Evolutionary conservation across 2,329 filamentous ascomycete species (phyloP), one percentile per base, ranked within the genome.

Genomic region (Cadophora malorum): DNA sequence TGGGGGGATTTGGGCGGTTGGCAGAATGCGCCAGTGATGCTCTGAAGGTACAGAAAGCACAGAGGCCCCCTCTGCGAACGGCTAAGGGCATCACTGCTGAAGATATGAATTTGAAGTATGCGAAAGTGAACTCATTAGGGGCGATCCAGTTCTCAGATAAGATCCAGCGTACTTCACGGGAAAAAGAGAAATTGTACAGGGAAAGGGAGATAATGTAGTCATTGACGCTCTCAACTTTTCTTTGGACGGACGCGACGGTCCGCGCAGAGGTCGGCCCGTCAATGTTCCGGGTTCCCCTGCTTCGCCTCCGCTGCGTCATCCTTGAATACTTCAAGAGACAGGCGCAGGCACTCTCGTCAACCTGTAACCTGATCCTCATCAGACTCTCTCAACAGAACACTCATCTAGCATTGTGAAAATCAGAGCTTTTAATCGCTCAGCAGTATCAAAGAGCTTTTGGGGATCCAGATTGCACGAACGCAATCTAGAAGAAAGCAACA

Each of bases 31-130:
- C 49, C 14, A 62, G 31, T 14, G 33, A 41, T 71, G 76, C 71
- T 71, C 76, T 78, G 68, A 81, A 79, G 35, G 77, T 72, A 75
- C 80, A 81, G 70, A 81, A 76, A 47, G 82, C 76, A 78, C 81
- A 83, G 74, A 74, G 74, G 59, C 75, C 78, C 72, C 76, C 74
- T 73, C 70, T 76, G 63, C 72, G 73, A 65, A 73, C 74, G 74
- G 80, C 79, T 77, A 75, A 71, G 76, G 77, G 79, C 82, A 83
- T 83, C 73, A 76, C 73, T 73, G 63, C 49, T 49, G 35, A 23
- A 33, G 52, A 47, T 25, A 3, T 21, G 14, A 23, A 6, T 25
- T 59, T 35, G 35, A 41, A 21, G 41, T 58, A 16, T 4, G 21
- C 33, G 14, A 33, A 55, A 4, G 49, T 45, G 31, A 28, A 31